Percentiles rank a stretch among this genome's conserved stretches.
Evolutionary conservation across 2,329 filamentous ascomycete genomes (phyloP).

Genomic region (Pyricularia grisea): DNA sequence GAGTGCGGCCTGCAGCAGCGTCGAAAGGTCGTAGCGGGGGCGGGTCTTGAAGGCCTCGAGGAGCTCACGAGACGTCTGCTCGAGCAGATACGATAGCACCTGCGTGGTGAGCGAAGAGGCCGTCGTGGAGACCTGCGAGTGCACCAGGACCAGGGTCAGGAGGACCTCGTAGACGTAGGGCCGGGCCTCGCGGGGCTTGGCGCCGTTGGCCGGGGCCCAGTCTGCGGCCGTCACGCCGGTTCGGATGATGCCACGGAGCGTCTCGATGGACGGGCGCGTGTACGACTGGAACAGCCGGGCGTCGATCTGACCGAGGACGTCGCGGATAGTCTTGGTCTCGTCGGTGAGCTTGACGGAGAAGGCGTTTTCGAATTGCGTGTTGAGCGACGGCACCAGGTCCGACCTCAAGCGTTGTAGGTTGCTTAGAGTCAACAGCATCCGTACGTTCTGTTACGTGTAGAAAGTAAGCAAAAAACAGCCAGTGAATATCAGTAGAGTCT

Average conservation of each 20-base stretch:
- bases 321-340: conserved; percentile 83
- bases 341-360: conserved; percentile 94
- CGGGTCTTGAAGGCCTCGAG: conserved; percentile 68
- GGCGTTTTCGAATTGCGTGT: conserved; percentile 83
- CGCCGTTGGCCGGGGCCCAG: conserved; percentile 55
- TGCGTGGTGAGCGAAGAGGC: conserved; percentile 66
- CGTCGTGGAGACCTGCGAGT: conserved; percentile 80
- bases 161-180: conserved; percentile 87
- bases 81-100: conserved; percentile 79
- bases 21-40: conserved; percentile 61
- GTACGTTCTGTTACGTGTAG: conserved; percentile 55
- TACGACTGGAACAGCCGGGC: conserved; percentile 86
- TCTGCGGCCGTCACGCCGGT: conserved; percentile 59
- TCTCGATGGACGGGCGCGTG: conserved; percentile 65
- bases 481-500: neutral
- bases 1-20: conserved; percentile 92
- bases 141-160: conserved; percentile 77
- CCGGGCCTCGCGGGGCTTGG: conserved; percentile 62
- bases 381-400: conserved; percentile 78
- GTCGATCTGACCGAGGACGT: conserved; percentile 87
- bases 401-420: conserved; percentile 79
- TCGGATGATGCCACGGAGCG: conserved; percentile 60
- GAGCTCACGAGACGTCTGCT: conserved; percentile 71
- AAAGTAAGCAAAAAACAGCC: neutral
- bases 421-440: conserved; percentile 87